Conservation (phyloP, 2,329 filamentous ascomycete genomes). For the Talaromyces funiculosus region DNA sequence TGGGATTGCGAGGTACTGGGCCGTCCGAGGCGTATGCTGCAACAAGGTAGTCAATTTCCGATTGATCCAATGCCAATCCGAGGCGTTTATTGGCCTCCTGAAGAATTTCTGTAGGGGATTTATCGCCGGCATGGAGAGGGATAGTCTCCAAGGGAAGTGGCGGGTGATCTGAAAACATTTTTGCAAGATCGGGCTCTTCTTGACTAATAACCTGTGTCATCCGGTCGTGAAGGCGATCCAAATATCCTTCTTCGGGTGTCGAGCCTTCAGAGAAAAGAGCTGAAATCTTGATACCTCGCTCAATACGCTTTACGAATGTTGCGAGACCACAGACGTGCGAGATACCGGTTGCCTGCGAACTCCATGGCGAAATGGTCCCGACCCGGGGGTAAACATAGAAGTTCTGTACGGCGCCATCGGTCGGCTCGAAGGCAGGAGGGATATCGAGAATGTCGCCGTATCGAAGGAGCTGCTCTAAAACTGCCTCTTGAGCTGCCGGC, state of each 20-base stretch:
- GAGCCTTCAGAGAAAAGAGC: slow-evolving; percentile 54
- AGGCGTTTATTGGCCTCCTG: slow-evolving; percentile 76
- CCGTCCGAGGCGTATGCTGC: slow-evolving; percentile 66
- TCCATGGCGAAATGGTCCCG: slow-evolving; percentile 88
- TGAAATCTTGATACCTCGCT: slow-evolving; percentile 75
- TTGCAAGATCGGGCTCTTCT: slow-evolving; percentile 60
- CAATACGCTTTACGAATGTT: slow-evolving; percentile 67
- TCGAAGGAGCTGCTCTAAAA: slow-evolving; percentile 55
- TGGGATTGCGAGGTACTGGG: slow-evolving; percentile 56
- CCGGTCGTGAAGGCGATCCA: slow-evolving; percentile 73
- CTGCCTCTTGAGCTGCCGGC: slow-evolving; percentile 42
- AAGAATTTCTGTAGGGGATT: slow-evolving; percentile 64
- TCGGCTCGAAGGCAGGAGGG: slow-evolving; percentile 37
- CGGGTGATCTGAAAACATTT: slow-evolving; percentile 71
- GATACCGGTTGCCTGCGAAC: slow-evolving; percentile 91
- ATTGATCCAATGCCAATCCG: slow-evolving; percentile 78
- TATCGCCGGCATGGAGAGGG: slow-evolving; percentile 62
- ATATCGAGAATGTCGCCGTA: slow-evolving; percentile 55
- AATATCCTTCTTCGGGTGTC: slow-evolving; percentile 52
- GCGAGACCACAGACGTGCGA: slow-evolving; percentile 83
- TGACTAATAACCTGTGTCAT: slow-evolving; percentile 84
- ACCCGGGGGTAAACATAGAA: slow-evolving; percentile 75
- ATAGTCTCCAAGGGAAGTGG: slow-evolving; percentile 66
- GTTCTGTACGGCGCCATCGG: slow-evolving; percentile 49
- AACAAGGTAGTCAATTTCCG: slow-evolving; percentile 92